phyloP scores from a whole-genome alignment of 495 filamentous ascomycete genomes.

The Penicillium psychrofluorescens region DNA sequence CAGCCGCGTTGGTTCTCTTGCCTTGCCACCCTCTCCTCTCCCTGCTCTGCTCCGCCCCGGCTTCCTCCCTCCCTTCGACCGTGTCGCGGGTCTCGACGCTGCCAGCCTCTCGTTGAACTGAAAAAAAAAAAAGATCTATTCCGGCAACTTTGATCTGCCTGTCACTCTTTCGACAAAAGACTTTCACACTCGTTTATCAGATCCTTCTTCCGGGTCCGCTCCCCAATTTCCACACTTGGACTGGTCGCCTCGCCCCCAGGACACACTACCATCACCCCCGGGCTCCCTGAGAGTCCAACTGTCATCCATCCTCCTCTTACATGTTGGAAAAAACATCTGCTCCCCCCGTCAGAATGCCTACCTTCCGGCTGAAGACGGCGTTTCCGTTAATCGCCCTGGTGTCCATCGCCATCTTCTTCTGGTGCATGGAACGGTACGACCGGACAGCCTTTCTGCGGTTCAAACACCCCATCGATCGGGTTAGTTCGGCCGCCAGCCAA shows the following conservation, averaged over 20 bases:
- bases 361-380: constrained; percentile 37
- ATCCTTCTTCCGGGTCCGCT: too few species aligned
- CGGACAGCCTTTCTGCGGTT: constrained; percentile 34
- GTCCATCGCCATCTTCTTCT: constrained; percentile 41
- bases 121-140: neutral
- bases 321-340: constrained; percentile 31
- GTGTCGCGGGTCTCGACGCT: constrained; percentile 33
- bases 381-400: constrained; percentile 38
- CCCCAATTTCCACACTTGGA: too few species aligned
- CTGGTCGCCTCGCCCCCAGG: neutral
- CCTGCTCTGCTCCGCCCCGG: constrained; percentile 1
- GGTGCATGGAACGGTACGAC: constrained; percentile 38
- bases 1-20: constrained; percentile 16
- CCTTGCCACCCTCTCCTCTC: constrained; percentile 1
- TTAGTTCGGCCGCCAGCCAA: constrained; percentile 5
- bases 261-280: neutral
- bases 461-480: constrained; percentile 31
- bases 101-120: constrained; percentile 24
- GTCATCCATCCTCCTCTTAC: constrained; percentile 8
- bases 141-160: constrained; percentile 20
- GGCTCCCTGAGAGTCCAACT: neutral
- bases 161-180: constrained; percentile 12
- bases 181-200: too few species aligned
- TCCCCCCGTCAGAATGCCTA: constrained; percentile 35
- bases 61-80: constrained; percentile 11